phyloP scores from a whole-genome alignment of 2,329 filamentous ascomycete genomes.

The Metarhizium humberi region DNA sequence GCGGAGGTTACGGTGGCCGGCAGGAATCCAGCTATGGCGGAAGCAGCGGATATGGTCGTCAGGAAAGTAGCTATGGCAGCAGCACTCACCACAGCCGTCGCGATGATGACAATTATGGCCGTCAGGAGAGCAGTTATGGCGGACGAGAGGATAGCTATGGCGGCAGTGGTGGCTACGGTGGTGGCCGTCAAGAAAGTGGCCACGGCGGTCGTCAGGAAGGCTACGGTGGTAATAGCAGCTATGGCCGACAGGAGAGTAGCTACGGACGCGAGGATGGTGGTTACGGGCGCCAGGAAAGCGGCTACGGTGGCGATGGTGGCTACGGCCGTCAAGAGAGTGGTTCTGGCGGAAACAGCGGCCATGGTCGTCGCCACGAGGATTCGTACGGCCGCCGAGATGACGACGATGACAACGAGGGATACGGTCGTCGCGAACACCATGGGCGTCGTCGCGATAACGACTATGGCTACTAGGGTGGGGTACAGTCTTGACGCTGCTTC shows the following conservation, averaged over 20 bases:
- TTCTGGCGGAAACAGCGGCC: slow-evolving; percentile 3
- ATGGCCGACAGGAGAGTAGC: slow-evolving; percentile 14
- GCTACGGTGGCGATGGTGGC: slow-evolving; percentile 6
- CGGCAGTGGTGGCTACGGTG: slow-evolving; percentile 8
- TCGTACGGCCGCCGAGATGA: neutral
- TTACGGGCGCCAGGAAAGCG: slow-evolving; percentile 13
- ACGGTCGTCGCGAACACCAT: slow-evolving; percentile 7
- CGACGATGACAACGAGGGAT: slow-evolving; percentile 14
- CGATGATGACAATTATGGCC: slow-evolving; percentile 15
- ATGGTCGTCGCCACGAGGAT: slow-evolving; percentile 10
- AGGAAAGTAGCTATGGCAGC: slow-evolving; percentile 15
- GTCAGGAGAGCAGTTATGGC: slow-evolving; percentile 12
- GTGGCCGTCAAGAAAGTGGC: slow-evolving; percentile 5
- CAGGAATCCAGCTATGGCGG: slow-evolving; percentile 1
- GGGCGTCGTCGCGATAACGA: slow-evolving; percentile 8
- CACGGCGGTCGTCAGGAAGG: slow-evolving; percentile 14
- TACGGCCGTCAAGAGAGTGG: neutral
- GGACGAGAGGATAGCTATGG: neutral
- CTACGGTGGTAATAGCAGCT: slow-evolving; percentile 13
- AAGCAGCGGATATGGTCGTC: slow-evolving; percentile 9
- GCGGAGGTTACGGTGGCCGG: slow-evolving; percentile 4
- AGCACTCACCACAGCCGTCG: slow-evolving; percentile 12
- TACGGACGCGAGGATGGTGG: slow-evolving; percentile 11
- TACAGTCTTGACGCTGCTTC: neutral
- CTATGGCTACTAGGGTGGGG: neutral